Evolutionary conservation across 441 rosid genomes (phyloP).

Genomic region (Cnidoscolus chayamansa): DNA sequence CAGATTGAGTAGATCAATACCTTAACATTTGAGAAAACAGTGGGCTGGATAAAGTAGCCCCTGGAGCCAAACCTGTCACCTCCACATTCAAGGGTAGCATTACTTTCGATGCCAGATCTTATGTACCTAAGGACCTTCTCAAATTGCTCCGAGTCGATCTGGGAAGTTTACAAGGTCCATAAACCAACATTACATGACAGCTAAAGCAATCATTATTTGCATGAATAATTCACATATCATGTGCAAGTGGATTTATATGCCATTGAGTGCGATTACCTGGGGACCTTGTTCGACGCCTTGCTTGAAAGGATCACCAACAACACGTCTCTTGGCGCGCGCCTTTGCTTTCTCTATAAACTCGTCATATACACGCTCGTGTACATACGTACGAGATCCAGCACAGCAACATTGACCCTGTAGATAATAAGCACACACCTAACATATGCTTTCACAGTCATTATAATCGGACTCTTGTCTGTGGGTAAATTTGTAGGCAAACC

Average conservation of each 20-base stretch:
- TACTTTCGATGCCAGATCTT: conserved; percentile 61
- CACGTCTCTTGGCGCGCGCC: conserved; percentile 64
- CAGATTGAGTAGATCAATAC: conserved; percentile 25
- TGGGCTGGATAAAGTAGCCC: conserved; percentile 84
- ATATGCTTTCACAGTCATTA: background rate
- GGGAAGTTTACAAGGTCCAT: conserved; percentile 16
- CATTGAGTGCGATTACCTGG: conserved; percentile 41
- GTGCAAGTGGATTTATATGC: background rate
- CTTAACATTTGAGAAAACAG: conserved; percentile 82
- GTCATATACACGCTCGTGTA: conserved; percentile 75
- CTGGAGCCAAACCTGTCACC: conserved; percentile 62
- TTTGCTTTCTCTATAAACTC: conserved; percentile 78
- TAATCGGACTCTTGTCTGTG: background rate
- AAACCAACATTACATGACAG: conserved; percentile 3
- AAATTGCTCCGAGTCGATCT: conserved; percentile 73
- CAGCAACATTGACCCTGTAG: conserved; percentile 87
- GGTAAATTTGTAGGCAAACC: conserved; percentile 29
- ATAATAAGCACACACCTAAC: conserved; percentile 7
- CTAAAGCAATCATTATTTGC: background rate
- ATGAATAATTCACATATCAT: background rate
- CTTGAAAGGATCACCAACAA: conserved; percentile 87
- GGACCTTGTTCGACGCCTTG: conserved; percentile 83
- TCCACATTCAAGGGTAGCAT: conserved; percentile 82
- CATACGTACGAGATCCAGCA: conserved; percentile 80
- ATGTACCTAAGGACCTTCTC: conserved; percentile 70